A percentile compares a stretch with the other conserved stretches of the same genome.
Evolutionary conservation across 2,329 filamentous ascomycete genomes (phyloP).

Genomic region (Ophiosphaerella herpotricha): DNA sequence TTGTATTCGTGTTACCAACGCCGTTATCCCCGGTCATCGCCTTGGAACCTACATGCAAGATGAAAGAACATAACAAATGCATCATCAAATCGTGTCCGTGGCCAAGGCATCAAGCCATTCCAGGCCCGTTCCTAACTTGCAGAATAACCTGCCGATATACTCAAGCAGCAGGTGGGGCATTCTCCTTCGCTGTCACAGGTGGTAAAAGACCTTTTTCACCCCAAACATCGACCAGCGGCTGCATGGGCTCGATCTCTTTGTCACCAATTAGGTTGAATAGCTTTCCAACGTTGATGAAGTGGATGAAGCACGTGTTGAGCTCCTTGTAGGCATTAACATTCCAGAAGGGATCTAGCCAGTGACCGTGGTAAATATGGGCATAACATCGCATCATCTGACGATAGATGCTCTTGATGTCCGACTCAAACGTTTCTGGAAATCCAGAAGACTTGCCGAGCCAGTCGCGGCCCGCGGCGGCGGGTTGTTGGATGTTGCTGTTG

Average conservation of each 20-base stretch:
- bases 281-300: slow-evolving; percentile 68
- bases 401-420: slow-evolving; percentile 76
- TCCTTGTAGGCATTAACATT: slow-evolving; percentile 54
- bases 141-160: not conserved
- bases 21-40: too few species aligned
- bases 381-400: slow-evolving; percentile 61
- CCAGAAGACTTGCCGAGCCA: slow-evolving; percentile 93
- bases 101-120: too few species aligned
- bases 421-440: slow-evolving; percentile 57
- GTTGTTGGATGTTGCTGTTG: slow-evolving; percentile 47
- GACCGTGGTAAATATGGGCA: slow-evolving; percentile 57
- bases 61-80: too few species aligned
- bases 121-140: not conserved
- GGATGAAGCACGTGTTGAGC: slow-evolving; percentile 59
- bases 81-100: too few species aligned
- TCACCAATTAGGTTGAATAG: slow-evolving; percentile 79
- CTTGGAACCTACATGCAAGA: too few species aligned
- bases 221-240: slow-evolving; percentile 90
- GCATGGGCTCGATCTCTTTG: slow-evolving; percentile 93
- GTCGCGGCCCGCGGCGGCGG: slow-evolving; percentile 64
- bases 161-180: slow-evolving; percentile 15
- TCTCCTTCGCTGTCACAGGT: slow-evolving; percentile 26
- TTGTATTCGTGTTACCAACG: too few species aligned
- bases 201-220: slow-evolving; percentile 87
- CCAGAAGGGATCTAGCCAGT: slow-evolving; percentile 58